Evolutionary conservation across 2,329 filamentous ascomycete genomes (phyloP), one percentile per base, ranked within the genome.

Genomic region (Colletotrichum magnum): DNA sequence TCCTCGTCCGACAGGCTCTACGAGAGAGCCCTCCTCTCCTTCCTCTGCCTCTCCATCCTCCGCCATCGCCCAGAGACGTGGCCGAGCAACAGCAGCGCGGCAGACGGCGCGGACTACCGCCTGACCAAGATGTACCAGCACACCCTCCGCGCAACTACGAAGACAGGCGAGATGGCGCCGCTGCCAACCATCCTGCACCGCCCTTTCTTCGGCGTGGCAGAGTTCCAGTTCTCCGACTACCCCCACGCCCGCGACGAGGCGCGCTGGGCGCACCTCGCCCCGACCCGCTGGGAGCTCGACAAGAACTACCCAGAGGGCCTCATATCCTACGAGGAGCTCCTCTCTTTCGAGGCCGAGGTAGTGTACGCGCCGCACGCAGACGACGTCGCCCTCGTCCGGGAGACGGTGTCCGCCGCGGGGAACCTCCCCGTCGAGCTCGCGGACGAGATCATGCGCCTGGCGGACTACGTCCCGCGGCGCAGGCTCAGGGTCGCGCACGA

Each of bases 21-120:
- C 41, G 41, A 43, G 4, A 3, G 16, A n/a, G 18, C 18, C 5
- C 12, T 13, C 21, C 18, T 60, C 4, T 36, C 18, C 10, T 60
- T 51, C 58, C 24, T 77, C 16, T 21, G 53, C 10, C 71, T 77
- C 9, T 76, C 77, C 24, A 39, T 77, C 1, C 48, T 74, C 6
- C 59, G 59, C 56, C 69, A 57, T 36, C 68, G 66, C 24, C 74
- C 73, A 1, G 54, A 71, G 13, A 68, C 59, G 6, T 72, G 72
- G 66, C 32, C 32, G 58, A 63, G 21, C 15, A 28, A 1, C 48
- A 58, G 7, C 56, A 41, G 10, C 28, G 54, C 13, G 2, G 41
- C 13, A 13, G 47, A 32, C 24, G 57, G 28, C 21, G 1, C 15
- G n/a, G 72, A 73, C n/a, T 75, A 74, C 50, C 68, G 69, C 15